These are phyloP conservation scores for Tylopilus sp. DNA, from an alignment of 768 basidiomycete genomes.

Conservation along the genomic window DNA sequence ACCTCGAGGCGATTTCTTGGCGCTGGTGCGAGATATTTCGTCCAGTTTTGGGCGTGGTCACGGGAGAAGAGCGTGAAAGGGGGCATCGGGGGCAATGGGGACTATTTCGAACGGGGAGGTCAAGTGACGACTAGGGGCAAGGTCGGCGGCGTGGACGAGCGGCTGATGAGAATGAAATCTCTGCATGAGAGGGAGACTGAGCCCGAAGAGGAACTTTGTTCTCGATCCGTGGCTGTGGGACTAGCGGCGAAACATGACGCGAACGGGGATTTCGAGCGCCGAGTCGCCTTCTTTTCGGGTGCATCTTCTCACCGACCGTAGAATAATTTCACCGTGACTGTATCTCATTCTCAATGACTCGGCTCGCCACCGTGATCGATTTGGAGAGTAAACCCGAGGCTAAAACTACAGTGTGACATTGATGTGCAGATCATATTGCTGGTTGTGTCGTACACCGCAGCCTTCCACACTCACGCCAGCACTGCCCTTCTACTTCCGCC, in stretches of 20 bases:
- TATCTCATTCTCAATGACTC: not conserved
- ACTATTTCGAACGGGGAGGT: too few relatives aligned
- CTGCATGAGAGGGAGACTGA: not conserved
- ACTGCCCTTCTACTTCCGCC: not conserved
- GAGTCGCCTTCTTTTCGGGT: not conserved
- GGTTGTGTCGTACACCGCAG: not conserved
- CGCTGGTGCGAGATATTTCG: too few relatives aligned
- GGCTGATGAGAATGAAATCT: not conserved
- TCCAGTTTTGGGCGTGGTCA: not conserved
- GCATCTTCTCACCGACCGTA: not conserved
- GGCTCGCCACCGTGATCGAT: too few relatives aligned
- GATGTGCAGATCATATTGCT: not conserved
- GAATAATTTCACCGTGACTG: not conserved
- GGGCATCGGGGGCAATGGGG: too few relatives aligned
- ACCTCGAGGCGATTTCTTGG: too few relatives aligned
- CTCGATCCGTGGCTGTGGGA: not conserved
- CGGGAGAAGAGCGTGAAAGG: not conserved
- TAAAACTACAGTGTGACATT: not conserved
- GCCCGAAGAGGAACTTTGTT: not conserved
- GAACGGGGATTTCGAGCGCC: not conserved
- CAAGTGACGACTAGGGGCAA: not conserved
- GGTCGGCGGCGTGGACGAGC: not conserved
- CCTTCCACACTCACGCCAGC: not conserved
- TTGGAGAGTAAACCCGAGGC: not conserved
- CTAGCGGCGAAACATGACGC: not conserved